These are phyloP conservation scores for Aspergillus hancockii DNA, from an alignment of 495 filamentous ascomycete genomes.

Conservation along the genomic window DNA sequence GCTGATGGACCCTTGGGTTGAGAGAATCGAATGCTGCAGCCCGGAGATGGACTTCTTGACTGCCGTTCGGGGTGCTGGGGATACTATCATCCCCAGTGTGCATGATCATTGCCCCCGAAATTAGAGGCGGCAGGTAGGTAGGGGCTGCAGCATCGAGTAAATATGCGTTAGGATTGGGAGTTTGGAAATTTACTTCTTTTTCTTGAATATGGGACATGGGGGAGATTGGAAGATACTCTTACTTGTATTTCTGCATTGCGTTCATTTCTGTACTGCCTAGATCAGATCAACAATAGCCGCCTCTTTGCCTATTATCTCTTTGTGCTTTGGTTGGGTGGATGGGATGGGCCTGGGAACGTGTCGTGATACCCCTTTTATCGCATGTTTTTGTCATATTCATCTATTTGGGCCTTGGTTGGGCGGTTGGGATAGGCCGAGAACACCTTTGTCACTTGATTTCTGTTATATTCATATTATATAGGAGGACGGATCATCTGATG, in stretches of 20 bases:
- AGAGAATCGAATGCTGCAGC: conserved; percentile 68
- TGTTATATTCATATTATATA: background rate
- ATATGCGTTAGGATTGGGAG: background rate
- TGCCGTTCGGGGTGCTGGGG: background rate
- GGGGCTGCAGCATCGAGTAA: background rate
- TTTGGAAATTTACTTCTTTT: background rate
- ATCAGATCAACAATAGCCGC: background rate
- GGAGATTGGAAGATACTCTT: background rate
- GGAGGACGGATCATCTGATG: background rate
- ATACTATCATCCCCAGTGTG: background rate
- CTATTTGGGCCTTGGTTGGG: background rate
- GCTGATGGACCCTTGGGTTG: conserved; percentile 62
- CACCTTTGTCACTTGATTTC: background rate
- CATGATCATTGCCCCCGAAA: background rate
- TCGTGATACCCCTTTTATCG: background rate
- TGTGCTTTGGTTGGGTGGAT: background rate
- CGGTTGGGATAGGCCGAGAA: background rate
- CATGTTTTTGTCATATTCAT: too few species aligned
- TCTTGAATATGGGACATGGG: background rate
- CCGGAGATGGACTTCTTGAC: conserved; percentile 8
- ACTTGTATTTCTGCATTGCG: background rate
- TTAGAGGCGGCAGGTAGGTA: background rate
- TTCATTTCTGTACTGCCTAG: background rate
- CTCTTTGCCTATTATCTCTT: background rate
- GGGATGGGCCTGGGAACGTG: background rate